Base-by-base conservation (phyloP, 1,139 yeast species). In the Yamadazyma mexicana region DNA sequence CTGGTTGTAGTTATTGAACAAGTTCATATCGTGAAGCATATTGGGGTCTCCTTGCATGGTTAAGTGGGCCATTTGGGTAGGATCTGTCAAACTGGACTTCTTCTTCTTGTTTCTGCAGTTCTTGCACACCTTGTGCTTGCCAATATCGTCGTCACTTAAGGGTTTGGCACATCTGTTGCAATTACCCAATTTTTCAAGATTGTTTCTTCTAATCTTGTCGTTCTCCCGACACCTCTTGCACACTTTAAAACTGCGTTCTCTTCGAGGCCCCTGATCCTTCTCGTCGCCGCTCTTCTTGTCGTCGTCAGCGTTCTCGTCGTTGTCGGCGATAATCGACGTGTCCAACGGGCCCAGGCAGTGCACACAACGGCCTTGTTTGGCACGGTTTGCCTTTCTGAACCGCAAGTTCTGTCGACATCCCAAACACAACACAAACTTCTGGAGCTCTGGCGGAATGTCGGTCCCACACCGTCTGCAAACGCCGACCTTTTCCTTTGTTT, bases 281-380 rank as follows among this genome's bases (percentile, higher is more conserved):
- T 31, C 11, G 17, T 31, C 33, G 17, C n/a, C 16, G 17, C 11
- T 31, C 4, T 12, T 6, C 9, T 23, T 23, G 5, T 8, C 25
- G 37, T 43, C 37, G 17, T 46, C 38, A n/a, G 27, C 39, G 17
- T 29, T 35, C 12, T 45, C 40, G 23, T 40, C 45, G 40, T 39
- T 44, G 30, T 52, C 61, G 27, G 56, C 55, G 30, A 67, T 61
- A 25, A 70, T 69, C 31, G 69, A 62, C 8, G 69, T 59, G 43
- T 77, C 79, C 35, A 79, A 66, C 3, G 83, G 81, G 1, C 85
- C 85, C 2, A 81, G 68, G 49, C 87, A 81, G 52, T 81, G 87
- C 7, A 81, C 83, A 60, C 87, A 81, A 50, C 73, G 73, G 0
- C 87, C 87, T 48, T 73, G 75, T 10, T 80, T 79, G 6, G 79